Conservation (phyloP, 306 rosid genomes). For the Biancaea sappan region DNA sequence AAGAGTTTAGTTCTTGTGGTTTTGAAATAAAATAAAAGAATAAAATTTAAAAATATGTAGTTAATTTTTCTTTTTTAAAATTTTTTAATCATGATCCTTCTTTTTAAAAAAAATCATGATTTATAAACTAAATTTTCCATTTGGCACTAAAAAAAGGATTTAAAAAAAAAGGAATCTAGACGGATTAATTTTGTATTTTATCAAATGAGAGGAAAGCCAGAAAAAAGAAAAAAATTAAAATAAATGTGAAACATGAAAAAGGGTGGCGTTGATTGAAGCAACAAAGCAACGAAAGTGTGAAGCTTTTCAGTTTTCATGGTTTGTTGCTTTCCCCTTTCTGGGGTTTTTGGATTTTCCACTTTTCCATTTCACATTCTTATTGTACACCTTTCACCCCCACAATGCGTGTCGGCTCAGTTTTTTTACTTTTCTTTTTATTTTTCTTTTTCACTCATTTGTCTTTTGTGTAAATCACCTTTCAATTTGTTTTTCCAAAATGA, state of each 20-base stretch:
- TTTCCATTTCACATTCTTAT: not conserved
- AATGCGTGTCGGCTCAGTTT: not conserved
- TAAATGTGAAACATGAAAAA: constrained; percentile 4
- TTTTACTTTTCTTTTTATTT: not conserved
- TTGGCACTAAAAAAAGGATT: too few species aligned
- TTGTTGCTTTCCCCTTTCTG: not conserved
- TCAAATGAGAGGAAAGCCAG: too few species aligned
- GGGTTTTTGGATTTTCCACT: constrained; percentile 26
- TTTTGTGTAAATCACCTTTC: not conserved
- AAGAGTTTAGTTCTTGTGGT: too few species aligned
- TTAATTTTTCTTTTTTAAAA: too few species aligned
- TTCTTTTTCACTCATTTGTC: not conserved
- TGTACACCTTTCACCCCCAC: not conserved
- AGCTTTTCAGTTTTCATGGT: constrained; percentile 10
- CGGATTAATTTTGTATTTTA: too few species aligned
- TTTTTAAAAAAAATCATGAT: too few species aligned
- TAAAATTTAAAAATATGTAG: too few species aligned
- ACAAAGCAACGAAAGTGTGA: constrained; percentile 21
- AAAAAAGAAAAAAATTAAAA: not conserved
- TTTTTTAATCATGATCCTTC: too few species aligned
- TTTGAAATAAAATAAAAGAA: too few species aligned
- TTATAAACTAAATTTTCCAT: too few species aligned
- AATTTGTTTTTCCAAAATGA: not conserved
- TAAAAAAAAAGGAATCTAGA: too few species aligned
- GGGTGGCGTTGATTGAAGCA: not conserved